Conservation (phyloP, 495 filamentous ascomycete genomes). For the Aspergillus panamensis region DNA sequence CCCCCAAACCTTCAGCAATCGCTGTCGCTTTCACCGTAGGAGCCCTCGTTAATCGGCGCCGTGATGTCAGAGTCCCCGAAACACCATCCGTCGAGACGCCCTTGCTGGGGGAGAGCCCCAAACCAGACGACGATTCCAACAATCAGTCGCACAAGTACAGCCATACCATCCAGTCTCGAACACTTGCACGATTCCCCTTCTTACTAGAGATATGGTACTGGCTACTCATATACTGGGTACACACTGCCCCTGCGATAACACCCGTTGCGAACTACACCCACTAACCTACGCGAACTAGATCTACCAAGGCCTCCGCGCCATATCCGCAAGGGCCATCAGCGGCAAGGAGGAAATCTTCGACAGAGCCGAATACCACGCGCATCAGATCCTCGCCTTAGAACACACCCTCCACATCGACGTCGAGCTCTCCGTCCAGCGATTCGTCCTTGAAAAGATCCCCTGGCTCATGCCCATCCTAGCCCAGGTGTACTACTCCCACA, state of each 20-base stretch:
- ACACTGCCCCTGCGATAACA: neutral
- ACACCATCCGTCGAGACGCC: slow-evolving; percentile 16
- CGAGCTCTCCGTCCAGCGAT: slow-evolving; percentile 48
- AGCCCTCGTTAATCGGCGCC: slow-evolving; percentile 22
- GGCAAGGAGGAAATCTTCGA: slow-evolving; percentile 40
- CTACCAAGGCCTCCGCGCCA: slow-evolving; percentile 57
- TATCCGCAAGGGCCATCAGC: slow-evolving; percentile 52
- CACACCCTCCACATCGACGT: slow-evolving; percentile 47
- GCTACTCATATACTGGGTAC: slow-evolving; percentile 59
- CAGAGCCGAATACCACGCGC: slow-evolving; percentile 47
- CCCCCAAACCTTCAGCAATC: slow-evolving; percentile 17
- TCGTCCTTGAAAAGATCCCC: slow-evolving; percentile 41
- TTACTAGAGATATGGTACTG: slow-evolving; percentile 64
- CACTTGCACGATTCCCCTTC: slow-evolving; percentile 44
- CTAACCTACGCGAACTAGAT: slow-evolving; percentile 29
- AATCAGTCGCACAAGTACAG: slow-evolving; percentile 1
- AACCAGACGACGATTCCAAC: slow-evolving; percentile 2
- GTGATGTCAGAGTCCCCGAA: slow-evolving; percentile 1
- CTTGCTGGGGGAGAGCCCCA: slow-evolving; percentile 16
- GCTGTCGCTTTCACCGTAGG: slow-evolving; percentile 23
- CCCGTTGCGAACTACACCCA: neutral
- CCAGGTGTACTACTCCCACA: slow-evolving; percentile 43
- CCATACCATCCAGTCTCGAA: slow-evolving; percentile 42
- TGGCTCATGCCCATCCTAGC: slow-evolving; percentile 58
- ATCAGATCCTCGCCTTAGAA: slow-evolving; percentile 49